Evolutionary conservation across 2,329 filamentous ascomycete genomes (phyloP).

Genomic region (Trichophyton simii): DNA sequence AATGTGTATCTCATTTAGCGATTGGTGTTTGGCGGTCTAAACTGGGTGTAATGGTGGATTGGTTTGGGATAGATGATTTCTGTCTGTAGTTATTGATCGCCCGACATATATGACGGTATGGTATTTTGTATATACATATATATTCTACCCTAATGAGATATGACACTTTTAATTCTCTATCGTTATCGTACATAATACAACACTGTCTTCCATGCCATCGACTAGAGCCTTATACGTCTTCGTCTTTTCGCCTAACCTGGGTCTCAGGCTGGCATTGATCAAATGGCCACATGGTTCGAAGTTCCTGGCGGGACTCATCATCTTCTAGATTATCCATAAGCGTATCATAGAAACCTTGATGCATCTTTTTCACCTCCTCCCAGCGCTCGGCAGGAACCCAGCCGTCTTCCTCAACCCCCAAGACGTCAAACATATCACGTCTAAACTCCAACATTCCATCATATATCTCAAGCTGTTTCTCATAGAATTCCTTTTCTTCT

Average conservation of each 20-base stretch:
- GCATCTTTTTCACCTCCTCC: slow-evolving; percentile 11
- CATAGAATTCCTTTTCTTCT: slow-evolving; percentile 11
- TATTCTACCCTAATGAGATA: neutral
- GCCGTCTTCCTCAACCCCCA: slow-evolving; percentile 13
- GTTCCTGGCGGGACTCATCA: slow-evolving; percentile 11
- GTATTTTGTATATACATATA: neutral
- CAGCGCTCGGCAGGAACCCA: slow-evolving; percentile 13
- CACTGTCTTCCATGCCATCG: neutral
- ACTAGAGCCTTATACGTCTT: no score
- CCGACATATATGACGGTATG: neutral
- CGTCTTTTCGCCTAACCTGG: neutral
- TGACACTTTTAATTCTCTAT: neutral
- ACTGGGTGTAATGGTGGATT: neutral
- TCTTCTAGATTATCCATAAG: slow-evolving; percentile 11
- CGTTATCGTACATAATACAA: neutral
- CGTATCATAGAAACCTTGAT: slow-evolving; percentile 11
- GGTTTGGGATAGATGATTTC: neutral
- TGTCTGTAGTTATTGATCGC: neutral
- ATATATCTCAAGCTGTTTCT: slow-evolving; percentile 12
- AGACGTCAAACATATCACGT: slow-evolving; percentile 12
- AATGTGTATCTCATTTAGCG: neutral
- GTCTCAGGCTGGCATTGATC: slow-evolving; percentile 7
- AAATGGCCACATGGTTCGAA: slow-evolving; percentile 16
- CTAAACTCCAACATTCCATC: slow-evolving; percentile 10
- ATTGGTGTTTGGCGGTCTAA: neutral